Evolutionary conservation across 2,329 filamentous ascomycete genomes (phyloP).

Genomic region (Claviceps sp.): DNA sequence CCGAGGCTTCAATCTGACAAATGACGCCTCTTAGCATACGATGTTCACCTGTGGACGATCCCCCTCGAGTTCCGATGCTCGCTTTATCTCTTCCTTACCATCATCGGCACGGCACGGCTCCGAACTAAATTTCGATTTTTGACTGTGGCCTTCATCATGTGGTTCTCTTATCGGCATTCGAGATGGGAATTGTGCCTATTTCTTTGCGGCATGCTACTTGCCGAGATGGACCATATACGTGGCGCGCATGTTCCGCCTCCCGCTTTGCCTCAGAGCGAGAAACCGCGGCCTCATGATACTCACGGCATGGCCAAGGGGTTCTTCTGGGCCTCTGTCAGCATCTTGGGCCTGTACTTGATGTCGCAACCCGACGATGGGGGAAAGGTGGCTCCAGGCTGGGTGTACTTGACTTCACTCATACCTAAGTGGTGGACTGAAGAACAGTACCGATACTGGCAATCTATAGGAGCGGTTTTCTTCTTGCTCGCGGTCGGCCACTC

Average conservation of each 20-base stretch:
- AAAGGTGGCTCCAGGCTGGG: slow-evolving; percentile 40
- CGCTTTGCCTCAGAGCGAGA: slow-evolving; percentile 13
- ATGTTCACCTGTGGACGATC: slow-evolving; percentile 50
- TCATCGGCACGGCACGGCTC: slow-evolving; percentile 36
- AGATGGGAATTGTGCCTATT: slow-evolving; percentile 45
- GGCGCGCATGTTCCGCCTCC: slow-evolving; percentile 27
- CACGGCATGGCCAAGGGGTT: slow-evolving; percentile 8
- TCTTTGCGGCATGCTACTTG: slow-evolving; percentile 38
- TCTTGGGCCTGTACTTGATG: slow-evolving; percentile 39
- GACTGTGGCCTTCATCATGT: slow-evolving; percentile 26
- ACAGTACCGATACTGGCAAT: slow-evolving; percentile 44
- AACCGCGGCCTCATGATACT: background rate
- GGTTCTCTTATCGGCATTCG: slow-evolving; percentile 32
- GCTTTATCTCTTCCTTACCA: slow-evolving; percentile 40
- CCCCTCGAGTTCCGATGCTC: slow-evolving; percentile 47
- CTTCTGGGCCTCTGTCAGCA: slow-evolving; percentile 28
- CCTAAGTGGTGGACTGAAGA: slow-evolving; percentile 35
- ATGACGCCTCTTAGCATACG: slow-evolving; percentile 24
- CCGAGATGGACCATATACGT: slow-evolving; percentile 39
- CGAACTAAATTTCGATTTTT: slow-evolving; percentile 27
- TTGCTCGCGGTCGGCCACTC: slow-evolving; percentile 36
- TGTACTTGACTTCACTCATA: slow-evolving; percentile 31
- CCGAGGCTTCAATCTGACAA: slow-evolving; percentile 10
- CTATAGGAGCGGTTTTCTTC: slow-evolving; percentile 37
- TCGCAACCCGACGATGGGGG: slow-evolving; percentile 23